Conservation (phyloP, 2,329 filamentous ascomycete genomes). For the Huntiella moniliformis region DNA sequence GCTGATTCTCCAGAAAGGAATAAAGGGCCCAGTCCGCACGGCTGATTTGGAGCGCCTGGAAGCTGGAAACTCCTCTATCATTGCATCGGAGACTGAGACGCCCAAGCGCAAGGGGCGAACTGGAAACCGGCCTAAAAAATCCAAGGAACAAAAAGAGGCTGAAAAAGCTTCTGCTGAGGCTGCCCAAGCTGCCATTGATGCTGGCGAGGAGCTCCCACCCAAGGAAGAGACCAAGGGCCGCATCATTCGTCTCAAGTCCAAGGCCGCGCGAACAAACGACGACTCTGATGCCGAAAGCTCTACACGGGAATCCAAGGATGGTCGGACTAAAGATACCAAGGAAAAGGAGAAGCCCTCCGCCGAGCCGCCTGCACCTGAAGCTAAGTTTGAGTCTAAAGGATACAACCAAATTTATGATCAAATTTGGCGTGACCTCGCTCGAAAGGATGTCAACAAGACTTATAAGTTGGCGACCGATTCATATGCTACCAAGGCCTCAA, state of each 20-base stretch:
- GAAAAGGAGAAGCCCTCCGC: slow-evolving; percentile 24
- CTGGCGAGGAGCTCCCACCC: slow-evolving; percentile 51
- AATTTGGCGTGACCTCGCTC: slow-evolving; percentile 86
- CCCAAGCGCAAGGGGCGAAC: slow-evolving; percentile 37
- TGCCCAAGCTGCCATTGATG: slow-evolving; percentile 67
- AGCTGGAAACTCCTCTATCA: slow-evolving; percentile 71
- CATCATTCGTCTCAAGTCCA: slow-evolving; percentile 39
- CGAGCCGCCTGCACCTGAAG: slow-evolving; percentile 35
- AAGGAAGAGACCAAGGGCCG: slow-evolving; percentile 42
- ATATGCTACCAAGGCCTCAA: slow-evolving; percentile 73
- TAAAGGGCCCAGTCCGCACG: slow-evolving; percentile 53
- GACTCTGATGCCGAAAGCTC: slow-evolving; percentile 19
- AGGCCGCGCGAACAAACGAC: slow-evolving; percentile 15
- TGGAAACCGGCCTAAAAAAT: slow-evolving; percentile 67
- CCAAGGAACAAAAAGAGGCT: slow-evolving; percentile 68
- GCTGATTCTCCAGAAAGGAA: slow-evolving; percentile 68
- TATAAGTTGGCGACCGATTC: slow-evolving; percentile 76
- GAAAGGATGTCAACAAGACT: slow-evolving; percentile 85
- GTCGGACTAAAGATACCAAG: slow-evolving; percentile 25
- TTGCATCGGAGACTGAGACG: slow-evolving; percentile 40
- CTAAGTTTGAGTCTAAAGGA: slow-evolving; percentile 67
- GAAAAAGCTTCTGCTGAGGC: slow-evolving; percentile 69
- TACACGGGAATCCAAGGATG: slow-evolving; percentile 16
- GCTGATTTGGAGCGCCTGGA: slow-evolving; percentile 59
- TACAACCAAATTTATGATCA: slow-evolving; percentile 96